These are phyloP conservation scores for Bonnemaisonia californica DNA, from an alignment of 31 red algal species.

Conservation along the genomic window DNA sequence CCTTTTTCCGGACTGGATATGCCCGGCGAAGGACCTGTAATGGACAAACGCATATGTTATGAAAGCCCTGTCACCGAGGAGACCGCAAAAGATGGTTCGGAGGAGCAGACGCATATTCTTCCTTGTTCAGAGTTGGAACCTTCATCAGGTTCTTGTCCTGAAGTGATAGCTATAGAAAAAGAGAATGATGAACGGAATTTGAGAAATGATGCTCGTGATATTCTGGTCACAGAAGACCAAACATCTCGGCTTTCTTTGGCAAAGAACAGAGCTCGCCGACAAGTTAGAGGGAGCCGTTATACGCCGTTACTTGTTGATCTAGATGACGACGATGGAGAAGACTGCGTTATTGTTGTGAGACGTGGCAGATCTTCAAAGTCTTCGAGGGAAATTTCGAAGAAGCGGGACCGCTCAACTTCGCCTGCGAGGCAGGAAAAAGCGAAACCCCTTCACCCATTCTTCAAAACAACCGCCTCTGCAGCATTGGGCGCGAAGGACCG, in stretches of 20 bases:
- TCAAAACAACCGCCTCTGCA: conserved; percentile 41
- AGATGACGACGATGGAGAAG: not conserved
- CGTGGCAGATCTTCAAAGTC: no score
- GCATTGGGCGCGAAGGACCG: conserved; percentile 37
- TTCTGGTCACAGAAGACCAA: no score
- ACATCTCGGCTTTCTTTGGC: no score
- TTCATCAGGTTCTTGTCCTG: no score
- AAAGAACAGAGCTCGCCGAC: no score
- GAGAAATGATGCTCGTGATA: no score
- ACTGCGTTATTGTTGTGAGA: no score
- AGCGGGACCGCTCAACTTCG: not conserved
- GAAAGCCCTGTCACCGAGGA: not conserved
- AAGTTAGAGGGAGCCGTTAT: no score
- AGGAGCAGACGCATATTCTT: no score
- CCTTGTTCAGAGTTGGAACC: no score
- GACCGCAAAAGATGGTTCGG: not conserved
- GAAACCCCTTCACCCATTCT: conserved; percentile 64
- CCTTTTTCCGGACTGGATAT: not conserved
- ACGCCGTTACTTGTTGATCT: not conserved
- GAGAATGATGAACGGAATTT: no score
- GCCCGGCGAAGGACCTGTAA: not conserved
- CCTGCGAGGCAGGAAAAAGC: not conserved
- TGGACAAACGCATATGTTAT: not conserved
- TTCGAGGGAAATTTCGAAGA: not conserved
- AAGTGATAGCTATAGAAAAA: no score